Percentiles rank a stretch among this genome's conserved stretches.
These are phyloP conservation scores for Kalaharituber pfeilii DNA, from an alignment of 2,329 filamentous ascomycete species.

Conservation along the genomic window DNA sequence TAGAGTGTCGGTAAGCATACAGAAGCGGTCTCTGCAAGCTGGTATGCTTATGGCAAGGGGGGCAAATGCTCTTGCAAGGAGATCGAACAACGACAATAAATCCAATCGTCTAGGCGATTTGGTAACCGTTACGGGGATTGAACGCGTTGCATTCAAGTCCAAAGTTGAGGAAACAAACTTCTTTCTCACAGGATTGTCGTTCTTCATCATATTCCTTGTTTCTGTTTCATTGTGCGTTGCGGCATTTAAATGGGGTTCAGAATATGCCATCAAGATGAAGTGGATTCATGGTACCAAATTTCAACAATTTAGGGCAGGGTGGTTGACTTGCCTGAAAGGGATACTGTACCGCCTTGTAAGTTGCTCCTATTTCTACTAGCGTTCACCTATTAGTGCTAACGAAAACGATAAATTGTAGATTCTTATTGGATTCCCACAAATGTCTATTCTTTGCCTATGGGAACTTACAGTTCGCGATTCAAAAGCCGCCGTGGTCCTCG, in stretches of 20 bases:
- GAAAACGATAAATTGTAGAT: slow-evolving; percentile 29
- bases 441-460: slow-evolving; percentile 82
- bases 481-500: slow-evolving; percentile 66
- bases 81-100: slow-evolving; percentile 38
- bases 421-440: slow-evolving; percentile 79
- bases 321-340: slow-evolving; percentile 81
- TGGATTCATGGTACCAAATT: slow-evolving; percentile 77
- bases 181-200: slow-evolving; percentile 77
- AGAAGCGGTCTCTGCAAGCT: slow-evolving; percentile 10
- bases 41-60: neutral
- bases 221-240: slow-evolving; percentile 55
- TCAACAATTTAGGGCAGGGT: slow-evolving; percentile 82
- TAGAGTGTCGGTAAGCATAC: slow-evolving; percentile 27
- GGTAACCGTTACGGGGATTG: slow-evolving; percentile 56
- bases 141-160: slow-evolving; percentile 73
- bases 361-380: too few relatives aligned
- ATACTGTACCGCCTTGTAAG: slow-evolving; percentile 67
- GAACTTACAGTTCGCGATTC: slow-evolving; percentile 79
- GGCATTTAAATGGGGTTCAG: slow-evolving; percentile 65
- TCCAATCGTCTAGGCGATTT: slow-evolving; percentile 20
- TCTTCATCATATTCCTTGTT: slow-evolving; percentile 72
- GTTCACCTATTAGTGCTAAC: slow-evolving; percentile 5
- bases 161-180: slow-evolving; percentile 79
- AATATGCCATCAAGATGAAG: slow-evolving; percentile 53
- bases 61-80: slow-evolving; percentile 10